Evolutionary conservation across 345 rosid species (phyloP).

Genomic region (Eucalyptus brandiana): DNA sequence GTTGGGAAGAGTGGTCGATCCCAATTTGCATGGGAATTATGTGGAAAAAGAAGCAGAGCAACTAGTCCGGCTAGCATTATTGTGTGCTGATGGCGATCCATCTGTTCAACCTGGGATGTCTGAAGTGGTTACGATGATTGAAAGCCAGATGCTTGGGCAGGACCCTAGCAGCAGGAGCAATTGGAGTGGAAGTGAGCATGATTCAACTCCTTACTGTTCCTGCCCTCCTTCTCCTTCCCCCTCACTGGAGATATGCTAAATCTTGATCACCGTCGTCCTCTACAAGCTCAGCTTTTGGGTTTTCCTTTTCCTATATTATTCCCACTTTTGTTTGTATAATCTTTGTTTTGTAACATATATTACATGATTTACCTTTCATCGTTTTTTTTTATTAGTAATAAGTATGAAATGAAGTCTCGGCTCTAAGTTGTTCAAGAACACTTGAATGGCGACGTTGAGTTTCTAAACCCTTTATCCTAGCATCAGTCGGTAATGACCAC

Average conservation of each 20-base stretch:
- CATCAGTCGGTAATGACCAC: neutral
- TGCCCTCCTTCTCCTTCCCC: neutral
- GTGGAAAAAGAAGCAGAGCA: neutral
- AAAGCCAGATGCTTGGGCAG: neutral
- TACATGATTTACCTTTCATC: neutral
- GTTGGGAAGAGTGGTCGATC: neutral
- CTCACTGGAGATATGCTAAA: neutral
- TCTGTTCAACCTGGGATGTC: neutral
- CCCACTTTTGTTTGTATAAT: neutral
- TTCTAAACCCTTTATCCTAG: neutral
- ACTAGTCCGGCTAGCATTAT: neutral
- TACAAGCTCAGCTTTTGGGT: neutral
- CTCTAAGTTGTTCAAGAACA: neutral
- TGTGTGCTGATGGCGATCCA: neutral
- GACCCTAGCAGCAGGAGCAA: neutral
- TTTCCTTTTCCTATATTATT: neutral
- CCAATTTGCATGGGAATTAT: neutral
- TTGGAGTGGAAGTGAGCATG: neutral
- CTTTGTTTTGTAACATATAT: neutral
- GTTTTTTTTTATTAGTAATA: neutral
- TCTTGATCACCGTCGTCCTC: neutral
- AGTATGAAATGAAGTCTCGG: neutral
- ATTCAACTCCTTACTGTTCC: neutral
- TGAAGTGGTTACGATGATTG: neutral
- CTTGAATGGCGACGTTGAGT: neutral